A percentile compares a stretch with the other conserved stretches of the same genome.
phyloP scores from a whole-genome alignment of 805 yeast genomes.

The Maudiozyma turicensis region DNA sequence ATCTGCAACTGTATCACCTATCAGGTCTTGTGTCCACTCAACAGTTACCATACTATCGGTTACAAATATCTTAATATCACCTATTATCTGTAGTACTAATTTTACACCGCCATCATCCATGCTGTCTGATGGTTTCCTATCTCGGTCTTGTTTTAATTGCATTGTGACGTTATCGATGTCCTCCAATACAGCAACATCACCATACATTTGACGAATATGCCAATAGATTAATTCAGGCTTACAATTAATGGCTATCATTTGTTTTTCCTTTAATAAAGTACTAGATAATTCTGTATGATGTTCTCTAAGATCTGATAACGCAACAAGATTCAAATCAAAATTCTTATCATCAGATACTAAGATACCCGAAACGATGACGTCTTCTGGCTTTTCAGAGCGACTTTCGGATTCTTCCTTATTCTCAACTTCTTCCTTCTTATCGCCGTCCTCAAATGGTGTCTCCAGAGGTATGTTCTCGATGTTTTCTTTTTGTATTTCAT shows the following conservation, averaged over 20 bases:
- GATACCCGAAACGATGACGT: slow-evolving; percentile 59
- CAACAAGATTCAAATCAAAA: slow-evolving; percentile 75
- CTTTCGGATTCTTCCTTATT: slow-evolving; percentile 32
- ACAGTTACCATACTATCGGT: slow-evolving; percentile 47
- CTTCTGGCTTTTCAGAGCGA: slow-evolving; percentile 17
- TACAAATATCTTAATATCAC: slow-evolving; percentile 44
- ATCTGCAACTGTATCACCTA: slow-evolving; percentile 92
- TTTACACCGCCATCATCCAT: slow-evolving; percentile 25
- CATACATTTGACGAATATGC: slow-evolving; percentile 96
- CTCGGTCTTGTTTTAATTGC: slow-evolving; percentile 27
- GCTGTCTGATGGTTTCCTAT: slow-evolving; percentile 18
- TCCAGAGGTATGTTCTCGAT: slow-evolving; percentile 7
- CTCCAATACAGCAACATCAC: slow-evolving; percentile 53
- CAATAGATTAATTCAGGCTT: slow-evolving; percentile 71
- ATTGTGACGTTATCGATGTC: slow-evolving; percentile 39
- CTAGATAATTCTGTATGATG: slow-evolving; percentile 74
- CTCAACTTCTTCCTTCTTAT: slow-evolving; percentile 12
- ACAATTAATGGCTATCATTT: slow-evolving; percentile 68
- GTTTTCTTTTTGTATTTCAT: slow-evolving; percentile 33
- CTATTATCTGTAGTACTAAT: slow-evolving; percentile 52
- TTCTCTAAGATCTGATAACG: slow-evolving; percentile 80
- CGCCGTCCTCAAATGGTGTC: slow-evolving; percentile 1
- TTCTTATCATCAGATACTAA: slow-evolving; percentile 69
- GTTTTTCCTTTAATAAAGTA: slow-evolving; percentile 74
- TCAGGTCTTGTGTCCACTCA: slow-evolving; percentile 84